Conservation (phyloP, 73 alveolate species). For the Paramecium octaurelia region DNA sequence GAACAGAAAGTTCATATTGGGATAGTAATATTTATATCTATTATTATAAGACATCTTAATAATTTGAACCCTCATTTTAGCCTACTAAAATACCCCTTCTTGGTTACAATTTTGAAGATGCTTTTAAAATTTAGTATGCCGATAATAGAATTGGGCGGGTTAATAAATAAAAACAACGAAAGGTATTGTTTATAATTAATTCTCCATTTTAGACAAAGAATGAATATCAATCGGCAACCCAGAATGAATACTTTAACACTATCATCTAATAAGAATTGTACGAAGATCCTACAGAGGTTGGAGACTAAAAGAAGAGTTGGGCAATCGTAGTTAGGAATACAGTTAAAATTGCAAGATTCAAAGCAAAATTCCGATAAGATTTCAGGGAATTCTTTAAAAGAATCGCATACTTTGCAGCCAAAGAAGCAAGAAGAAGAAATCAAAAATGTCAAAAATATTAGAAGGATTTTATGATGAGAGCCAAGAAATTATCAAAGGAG, state of each 20-base stretch:
- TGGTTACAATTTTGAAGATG: neutral
- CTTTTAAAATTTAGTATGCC: neutral
- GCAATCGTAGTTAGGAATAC: conserved; percentile 24
- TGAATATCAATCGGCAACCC: neutral
- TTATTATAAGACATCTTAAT: neutral
- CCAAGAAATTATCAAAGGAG: conserved; percentile 92
- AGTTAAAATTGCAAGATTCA: conserved; percentile 36
- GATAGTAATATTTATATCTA: neutral
- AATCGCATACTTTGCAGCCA: conserved; percentile 76
- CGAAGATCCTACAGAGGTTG: conserved; percentile 8
- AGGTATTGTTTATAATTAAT: neutral
- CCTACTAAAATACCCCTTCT: neutral
- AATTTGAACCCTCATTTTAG: neutral
- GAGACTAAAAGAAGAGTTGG: conserved; percentile 38
- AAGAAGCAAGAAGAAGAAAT: conserved; percentile 92
- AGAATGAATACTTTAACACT: neutral
- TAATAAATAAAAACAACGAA: neutral
- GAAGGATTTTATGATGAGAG: conserved; percentile 85
- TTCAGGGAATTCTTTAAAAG: conserved; percentile 85
- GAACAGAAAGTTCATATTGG: neutral
- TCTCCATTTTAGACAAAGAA: neutral
- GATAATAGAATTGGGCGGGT: neutral
- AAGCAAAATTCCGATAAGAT: conserved; percentile 73
- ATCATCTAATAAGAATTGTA: neutral
- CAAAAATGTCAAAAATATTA: conserved; percentile 81